Base-by-base conservation (phyloP, 805 yeast species). In the Lipomyces kockii region DNA sequence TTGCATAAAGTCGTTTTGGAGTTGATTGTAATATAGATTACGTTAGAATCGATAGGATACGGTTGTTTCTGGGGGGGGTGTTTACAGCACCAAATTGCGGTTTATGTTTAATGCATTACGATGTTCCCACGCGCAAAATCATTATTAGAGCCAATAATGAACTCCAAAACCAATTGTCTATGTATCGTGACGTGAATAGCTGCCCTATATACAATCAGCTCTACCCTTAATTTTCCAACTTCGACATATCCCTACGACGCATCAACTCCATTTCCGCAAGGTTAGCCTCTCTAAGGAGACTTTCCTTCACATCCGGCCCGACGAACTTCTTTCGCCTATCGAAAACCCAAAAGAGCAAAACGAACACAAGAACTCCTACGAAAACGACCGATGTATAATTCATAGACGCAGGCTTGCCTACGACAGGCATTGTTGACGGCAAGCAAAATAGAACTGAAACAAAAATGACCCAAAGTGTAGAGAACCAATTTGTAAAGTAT, bases 271-370 rank as follows among this genome's bases (percentile, higher is more conserved):
- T 14, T 35, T 58, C 60, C 20, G 25, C 37, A n/a, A 32, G 29
- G 25, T 58, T 58, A n/a, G 60, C 60, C 20, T 58, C 29, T 34
- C 60, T 22, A 37, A 58, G 51, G 49, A 58, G 29, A 32, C 39
- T 25, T 17, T 58, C 60, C 34, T 58, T 37, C 25, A 58, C 60
- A 14, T 58, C 51, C 14, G 63, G 58, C 20, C 89, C 89, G 57
- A 73, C 74, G 78, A 84, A 86, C 87, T 86, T 84, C 65, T 83
- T 83, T 67, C 76, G 82, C 55, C 87, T 88, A 73, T 80, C 85
- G 11, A 82, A 71, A 8, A 76, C 64, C 73, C 79, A 86, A 84
- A 86, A 86, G 7, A 64, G 80, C 78, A 59, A 80, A 77, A 51
- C 72, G 73, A 61, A 80, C 70, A 65, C 79, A 63, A 76, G 77